Evolutionary conservation across 1,139 yeast species (phyloP).

Genomic region (Zygosaccharomyces sapae): DNA sequence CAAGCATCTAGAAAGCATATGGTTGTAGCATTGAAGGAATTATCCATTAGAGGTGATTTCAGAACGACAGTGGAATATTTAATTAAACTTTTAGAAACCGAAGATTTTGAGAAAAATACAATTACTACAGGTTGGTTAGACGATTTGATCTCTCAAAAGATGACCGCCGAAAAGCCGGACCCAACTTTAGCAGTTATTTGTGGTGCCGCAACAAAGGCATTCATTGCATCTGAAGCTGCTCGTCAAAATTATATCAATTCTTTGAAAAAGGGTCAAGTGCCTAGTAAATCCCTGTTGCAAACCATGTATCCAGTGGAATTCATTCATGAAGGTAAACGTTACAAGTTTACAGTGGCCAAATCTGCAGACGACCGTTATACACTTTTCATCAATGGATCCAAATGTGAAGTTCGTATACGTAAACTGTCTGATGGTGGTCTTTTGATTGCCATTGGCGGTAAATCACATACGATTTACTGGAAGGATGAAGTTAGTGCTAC

Average conservation of each 20-base stretch:
- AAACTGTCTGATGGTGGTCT: constrained; percentile 92
- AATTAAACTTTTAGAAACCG: constrained; percentile 90
- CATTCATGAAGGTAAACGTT: constrained; percentile 89
- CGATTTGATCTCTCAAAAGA: constrained; percentile 84
- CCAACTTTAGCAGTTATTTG: constrained; percentile 84
- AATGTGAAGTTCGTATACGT: constrained; percentile 81
- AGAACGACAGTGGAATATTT: constrained; percentile 96
- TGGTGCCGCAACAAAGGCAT: constrained; percentile 96
- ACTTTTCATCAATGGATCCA: constrained; percentile 87
- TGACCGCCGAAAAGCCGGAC: constrained; percentile 97
- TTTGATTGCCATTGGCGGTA: constrained; percentile 82
- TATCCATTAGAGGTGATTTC: constrained; percentile 96
- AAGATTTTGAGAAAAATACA: constrained; percentile 92
- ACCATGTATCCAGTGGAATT: constrained; percentile 91
- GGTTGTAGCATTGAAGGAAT: constrained; percentile 96
- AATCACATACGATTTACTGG: constrained; percentile 94
- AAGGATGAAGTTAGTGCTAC: constrained; percentile 96
- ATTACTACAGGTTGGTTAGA: constrained; percentile 99
- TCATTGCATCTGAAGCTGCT: constrained; percentile 70
- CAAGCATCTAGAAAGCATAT: constrained; percentile 96
- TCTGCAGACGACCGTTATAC: constrained; percentile 82
- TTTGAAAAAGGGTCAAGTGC: constrained; percentile 93
- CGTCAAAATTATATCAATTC: constrained; percentile 63
- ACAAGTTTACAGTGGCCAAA: constrained; percentile 91
- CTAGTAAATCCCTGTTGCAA: constrained; percentile 70